phyloP scores from a whole-genome alignment of 345 rosid genomes.

The Aquilaria yunnanensis region DNA sequence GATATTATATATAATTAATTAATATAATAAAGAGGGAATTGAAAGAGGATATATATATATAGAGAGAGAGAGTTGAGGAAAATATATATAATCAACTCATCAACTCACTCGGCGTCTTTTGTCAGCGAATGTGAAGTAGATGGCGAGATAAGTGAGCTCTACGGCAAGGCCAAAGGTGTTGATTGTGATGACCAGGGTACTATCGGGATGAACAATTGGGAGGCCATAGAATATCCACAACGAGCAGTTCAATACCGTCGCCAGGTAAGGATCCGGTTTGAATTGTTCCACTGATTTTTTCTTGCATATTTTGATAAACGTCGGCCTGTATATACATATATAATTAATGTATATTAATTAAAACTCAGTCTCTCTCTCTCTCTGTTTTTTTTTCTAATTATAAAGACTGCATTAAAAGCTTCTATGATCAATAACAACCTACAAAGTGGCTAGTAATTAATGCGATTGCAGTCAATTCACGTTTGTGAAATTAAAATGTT shows the following conservation, averaged over 20 bases:
- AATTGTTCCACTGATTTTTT: constrained; percentile 43
- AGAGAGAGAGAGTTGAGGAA: too few species aligned
- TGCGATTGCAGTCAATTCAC: too few species aligned
- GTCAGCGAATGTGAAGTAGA: constrained; percentile 20
- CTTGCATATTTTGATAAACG: constrained; percentile 24
- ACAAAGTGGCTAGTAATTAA: too few species aligned
- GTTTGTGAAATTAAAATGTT: too few species aligned
- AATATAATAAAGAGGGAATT: too few species aligned
- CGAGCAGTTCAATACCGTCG: constrained; percentile 42
- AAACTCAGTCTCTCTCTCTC: not conserved
- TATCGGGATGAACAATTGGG: constrained; percentile 44
- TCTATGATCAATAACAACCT: too few species aligned
- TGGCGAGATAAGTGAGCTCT: constrained; percentile 21
- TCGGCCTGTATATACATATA: constrained; percentile 18
- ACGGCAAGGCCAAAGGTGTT: constrained; percentile 27
- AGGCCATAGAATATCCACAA: constrained; percentile 49
- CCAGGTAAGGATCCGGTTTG: constrained; percentile 41
- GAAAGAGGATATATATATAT: too few species aligned
- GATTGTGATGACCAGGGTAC: constrained; percentile 37
- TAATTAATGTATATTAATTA: not conserved
- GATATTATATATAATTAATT: too few species aligned
- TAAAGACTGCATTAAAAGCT: too few species aligned
- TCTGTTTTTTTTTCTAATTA: too few species aligned
- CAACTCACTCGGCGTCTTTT: constrained; percentile 25
- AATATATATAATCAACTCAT: not conserved